These are phyloP conservation scores for Borealophlyctis nickersoniae DNA, from an alignment of 192 early-diverging fungal genomes.

Conservation along the genomic window DNA sequence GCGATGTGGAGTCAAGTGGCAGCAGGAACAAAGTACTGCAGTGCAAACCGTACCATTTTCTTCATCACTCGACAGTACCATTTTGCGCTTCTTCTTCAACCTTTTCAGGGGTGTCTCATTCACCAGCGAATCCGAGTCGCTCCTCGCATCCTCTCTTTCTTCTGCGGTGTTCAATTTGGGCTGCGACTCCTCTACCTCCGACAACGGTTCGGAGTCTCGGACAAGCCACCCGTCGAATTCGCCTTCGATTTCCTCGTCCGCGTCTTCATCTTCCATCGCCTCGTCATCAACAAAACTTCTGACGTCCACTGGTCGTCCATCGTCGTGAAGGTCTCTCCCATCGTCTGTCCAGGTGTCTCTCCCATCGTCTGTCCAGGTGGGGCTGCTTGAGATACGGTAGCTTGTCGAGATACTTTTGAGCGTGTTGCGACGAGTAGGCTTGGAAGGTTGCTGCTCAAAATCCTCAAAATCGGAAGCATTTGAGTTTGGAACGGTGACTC, in stretches of 20 bases:
- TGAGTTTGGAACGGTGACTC: background rate
- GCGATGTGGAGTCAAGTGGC: background rate
- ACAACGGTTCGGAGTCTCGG: conserved; percentile 9
- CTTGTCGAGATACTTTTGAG: no score
- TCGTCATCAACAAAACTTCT: conserved; percentile 15
- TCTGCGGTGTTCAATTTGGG: background rate
- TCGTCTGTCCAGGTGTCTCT: no score
- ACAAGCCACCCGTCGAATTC: conserved; percentile 33
- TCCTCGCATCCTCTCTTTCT: background rate
- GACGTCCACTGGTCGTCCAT: background rate
- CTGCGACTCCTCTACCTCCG: background rate
- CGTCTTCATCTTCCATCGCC: conserved; percentile 2
- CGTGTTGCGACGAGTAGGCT: no score
- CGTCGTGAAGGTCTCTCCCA: background rate
- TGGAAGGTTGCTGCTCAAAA: no score
- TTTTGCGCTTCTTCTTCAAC: background rate
- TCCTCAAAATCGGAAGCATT: background rate
- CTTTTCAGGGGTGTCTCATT: background rate
- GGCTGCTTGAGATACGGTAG: no score
- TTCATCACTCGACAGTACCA: background rate
- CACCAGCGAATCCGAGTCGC: background rate
- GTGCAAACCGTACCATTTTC: background rate
- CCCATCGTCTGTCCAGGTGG: no score
- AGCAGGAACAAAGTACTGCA: background rate
- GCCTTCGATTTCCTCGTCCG: conserved; percentile 5